A percentile compares a stretch with the other conserved stretches of the same genome.
These are phyloP conservation scores for Solanum gandarillasii DNA, from an alignment of 257 asterid species.

Conservation along the genomic window DNA sequence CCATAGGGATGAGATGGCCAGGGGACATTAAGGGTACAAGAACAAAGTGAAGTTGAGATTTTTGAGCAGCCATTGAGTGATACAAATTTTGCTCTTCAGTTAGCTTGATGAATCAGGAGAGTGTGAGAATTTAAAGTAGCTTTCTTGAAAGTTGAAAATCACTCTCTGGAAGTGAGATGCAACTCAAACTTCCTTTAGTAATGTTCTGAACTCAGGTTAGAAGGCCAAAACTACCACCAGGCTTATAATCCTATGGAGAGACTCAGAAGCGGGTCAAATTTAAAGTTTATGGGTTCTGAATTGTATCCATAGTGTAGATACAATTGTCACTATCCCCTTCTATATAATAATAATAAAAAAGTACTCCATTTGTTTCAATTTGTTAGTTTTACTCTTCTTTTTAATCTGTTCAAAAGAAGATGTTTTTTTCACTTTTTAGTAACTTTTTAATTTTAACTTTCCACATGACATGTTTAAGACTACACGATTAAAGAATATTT, in stretches of 20 bases:
- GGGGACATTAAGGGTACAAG: conserved; percentile 61
- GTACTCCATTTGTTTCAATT: not conserved
- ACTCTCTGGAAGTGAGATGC: not conserved
- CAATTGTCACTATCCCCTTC: not conserved
- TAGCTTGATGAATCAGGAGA: not conserved
- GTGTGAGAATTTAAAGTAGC: not conserved
- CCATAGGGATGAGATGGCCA: conserved; percentile 76
- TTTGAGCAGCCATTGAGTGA: conserved; percentile 6
- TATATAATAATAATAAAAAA: not conserved
- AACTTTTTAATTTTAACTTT: not conserved
- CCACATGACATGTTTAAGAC: not conserved
- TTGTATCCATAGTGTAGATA: not conserved
- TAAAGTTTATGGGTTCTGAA: not conserved
- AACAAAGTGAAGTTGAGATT: conserved; percentile 32
- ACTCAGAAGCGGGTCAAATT: not conserved
- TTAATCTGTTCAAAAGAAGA: not conserved
- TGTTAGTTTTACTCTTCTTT: not conserved
- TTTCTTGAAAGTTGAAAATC: not conserved
- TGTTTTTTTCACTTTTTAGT: not conserved
- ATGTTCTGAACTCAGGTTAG: not conserved
- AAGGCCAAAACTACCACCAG: not conserved
- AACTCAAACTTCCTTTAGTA: not conserved
- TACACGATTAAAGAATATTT: not conserved
- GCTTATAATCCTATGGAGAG: not conserved
- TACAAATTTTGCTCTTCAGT: not conserved